Base-by-base conservation (phyloP, 108 stramenopile species). In the Cyclotella kingstonii region DNA sequence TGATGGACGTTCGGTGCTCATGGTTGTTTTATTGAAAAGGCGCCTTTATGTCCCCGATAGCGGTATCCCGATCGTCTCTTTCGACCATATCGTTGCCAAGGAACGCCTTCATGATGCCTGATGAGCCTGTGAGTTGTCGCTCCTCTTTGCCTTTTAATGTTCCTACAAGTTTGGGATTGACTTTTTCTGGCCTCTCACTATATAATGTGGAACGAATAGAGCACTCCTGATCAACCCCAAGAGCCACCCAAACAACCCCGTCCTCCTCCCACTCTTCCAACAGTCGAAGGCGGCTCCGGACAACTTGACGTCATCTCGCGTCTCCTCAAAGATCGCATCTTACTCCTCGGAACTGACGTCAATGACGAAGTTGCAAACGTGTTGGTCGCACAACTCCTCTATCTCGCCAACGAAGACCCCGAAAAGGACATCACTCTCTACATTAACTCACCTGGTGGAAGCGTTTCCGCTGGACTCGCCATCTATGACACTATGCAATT, bases 401-500 rank as follows among this genome's bases (percentile, higher is more conserved):
- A 96, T 65, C 78, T 97, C 3, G 96, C 96, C 43, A 93, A 93
- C 60, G 90, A 96, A 64, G 96, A 97, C 71, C 93, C 95, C 8
- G 78, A 84, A 33, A 85, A 85, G 63, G 96, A 97, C 48, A 96
- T 97, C 67, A 96, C 95, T 17, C 77, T 97, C 23, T 97, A 96
- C 84, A 97, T 97, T 81, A 97, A 97, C 70, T 81, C 78, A 28
- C 96, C 96, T 12, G 95, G 96, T 10, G 96, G 94, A 18, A 73
- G 79, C 22, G 94, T 96, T n/a, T 78, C 75, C 23, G 92, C 94
- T 17, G 96, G 95, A 35, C 79, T 97, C 83, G 96, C 96, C 23
- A 97, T 97, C 68, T 97, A 94, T 65, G 96, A 97, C 66, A 94
- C 96, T 33, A 96, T 96, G 94, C 93, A 97, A 79, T 97, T 85